Percentiles rank a stretch among this genome's conserved stretches.
These are phyloP conservation scores for Ogataea neopini DNA, from an alignment of 805 yeast genomes.

Conservation along the genomic window DNA sequence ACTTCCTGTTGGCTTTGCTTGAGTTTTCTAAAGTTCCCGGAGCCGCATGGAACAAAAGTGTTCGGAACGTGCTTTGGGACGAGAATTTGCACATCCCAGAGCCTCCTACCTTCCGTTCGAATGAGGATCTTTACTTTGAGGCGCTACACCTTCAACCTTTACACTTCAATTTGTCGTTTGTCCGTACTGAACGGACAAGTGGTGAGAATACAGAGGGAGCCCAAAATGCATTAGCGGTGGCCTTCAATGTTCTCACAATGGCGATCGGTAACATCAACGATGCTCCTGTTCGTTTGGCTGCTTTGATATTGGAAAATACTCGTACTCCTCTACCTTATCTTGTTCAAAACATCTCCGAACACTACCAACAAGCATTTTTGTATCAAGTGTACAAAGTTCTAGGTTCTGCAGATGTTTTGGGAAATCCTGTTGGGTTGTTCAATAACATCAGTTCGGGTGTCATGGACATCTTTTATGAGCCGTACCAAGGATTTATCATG, in stretches of 20 bases:
- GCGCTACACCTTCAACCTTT: constrained; percentile 91
- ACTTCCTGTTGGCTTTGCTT: constrained; percentile 76
- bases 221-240: constrained; percentile 69
- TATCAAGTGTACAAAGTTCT: constrained; percentile 89
- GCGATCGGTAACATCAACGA: constrained; percentile 96
- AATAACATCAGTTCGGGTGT: constrained; percentile 93
- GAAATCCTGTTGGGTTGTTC: constrained; percentile 96
- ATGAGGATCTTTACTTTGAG: constrained; percentile 84
- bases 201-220: constrained; percentile 58
- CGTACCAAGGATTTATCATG: constrained; percentile 92
- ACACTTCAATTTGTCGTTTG: constrained; percentile 84
- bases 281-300: constrained; percentile 89
- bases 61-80: constrained; percentile 53
- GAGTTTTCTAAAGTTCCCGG: constrained; percentile 84
- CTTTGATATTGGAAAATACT: constrained; percentile 83
- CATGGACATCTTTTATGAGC: constrained; percentile 94
- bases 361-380: constrained; percentile 88
- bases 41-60: constrained; percentile 62
- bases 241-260: constrained; percentile 87
- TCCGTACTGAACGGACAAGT: constrained; percentile 77
- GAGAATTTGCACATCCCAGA: constrained; percentile 67
- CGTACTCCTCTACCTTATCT: constrained; percentile 81
- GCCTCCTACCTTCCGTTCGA: constrained; percentile 54
- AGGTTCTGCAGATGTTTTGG: constrained; percentile 95
- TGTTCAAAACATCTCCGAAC: constrained; percentile 69